Evolutionary conservation across 805 yeast genomes (phyloP).

Genomic region (Suhomyces canberraensis): DNA sequence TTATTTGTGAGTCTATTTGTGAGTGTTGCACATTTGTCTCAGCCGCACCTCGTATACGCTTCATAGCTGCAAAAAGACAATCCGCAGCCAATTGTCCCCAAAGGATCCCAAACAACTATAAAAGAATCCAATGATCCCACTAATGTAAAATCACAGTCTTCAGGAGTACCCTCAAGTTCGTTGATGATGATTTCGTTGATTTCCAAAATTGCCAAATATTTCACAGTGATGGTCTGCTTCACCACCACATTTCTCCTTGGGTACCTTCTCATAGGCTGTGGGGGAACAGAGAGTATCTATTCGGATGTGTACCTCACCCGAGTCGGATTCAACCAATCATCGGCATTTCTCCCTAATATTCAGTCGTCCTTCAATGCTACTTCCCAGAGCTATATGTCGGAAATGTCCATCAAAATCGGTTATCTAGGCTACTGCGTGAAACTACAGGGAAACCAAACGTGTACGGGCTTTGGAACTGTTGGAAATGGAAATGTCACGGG

Average conservation of each 20-base stretch:
- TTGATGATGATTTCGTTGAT: neutral
- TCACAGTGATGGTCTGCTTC: conserved; percentile 41
- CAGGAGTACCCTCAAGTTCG: too few species aligned
- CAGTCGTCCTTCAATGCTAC: conserved; percentile 30
- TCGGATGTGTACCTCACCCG: conserved; percentile 50
- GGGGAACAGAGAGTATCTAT: conserved; percentile 37
- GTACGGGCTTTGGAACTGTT: conserved; percentile 32
- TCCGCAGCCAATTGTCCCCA: too few species aligned
- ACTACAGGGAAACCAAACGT: conserved; percentile 27
- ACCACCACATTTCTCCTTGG: conserved; percentile 49
- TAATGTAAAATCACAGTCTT: too few species aligned
- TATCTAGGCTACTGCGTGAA: conserved; percentile 57
- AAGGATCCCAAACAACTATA: too few species aligned
- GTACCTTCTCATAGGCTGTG: conserved; percentile 57
- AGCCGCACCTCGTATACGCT: too few species aligned
- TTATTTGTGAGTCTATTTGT: too few species aligned
- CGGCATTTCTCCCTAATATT: conserved; percentile 41
- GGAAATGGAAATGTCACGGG: conserved; percentile 22
- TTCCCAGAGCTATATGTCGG: conserved; percentile 31
- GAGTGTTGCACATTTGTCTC: too few species aligned
- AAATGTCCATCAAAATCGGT: conserved; percentile 48
- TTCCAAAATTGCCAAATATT: conserved; percentile 27
- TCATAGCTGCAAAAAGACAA: too few species aligned
- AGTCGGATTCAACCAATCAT: conserved; percentile 45
- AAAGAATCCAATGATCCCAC: too few species aligned